Evolutionary conservation across 306 rosid genomes (phyloP).

Genomic region (Ammopiptanthus mongolicus): DNA sequence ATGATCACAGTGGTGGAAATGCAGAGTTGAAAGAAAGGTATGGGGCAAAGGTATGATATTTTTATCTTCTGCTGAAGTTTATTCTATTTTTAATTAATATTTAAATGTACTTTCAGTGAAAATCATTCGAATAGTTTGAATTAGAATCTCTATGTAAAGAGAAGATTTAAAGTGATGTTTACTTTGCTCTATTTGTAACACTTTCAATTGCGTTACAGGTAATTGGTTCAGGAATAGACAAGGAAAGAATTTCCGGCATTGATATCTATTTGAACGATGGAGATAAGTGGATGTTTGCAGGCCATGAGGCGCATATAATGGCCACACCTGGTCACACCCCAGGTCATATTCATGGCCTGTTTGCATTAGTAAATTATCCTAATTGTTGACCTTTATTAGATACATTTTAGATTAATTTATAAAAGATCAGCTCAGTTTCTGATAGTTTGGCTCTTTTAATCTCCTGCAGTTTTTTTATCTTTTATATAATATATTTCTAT

Average conservation of each 20-base stretch:
- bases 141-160: neutral
- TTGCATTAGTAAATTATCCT: conserved; percentile 1
- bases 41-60: conserved; percentile 53
- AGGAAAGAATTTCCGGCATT: conserved; percentile 77
- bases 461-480: neutral
- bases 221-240: conserved; percentile 81
- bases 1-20: conserved; percentile 92
- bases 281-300: conserved; percentile 99
- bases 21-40: conserved; percentile 83
- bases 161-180: neutral
- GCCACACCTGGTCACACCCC: conserved; percentile 94
- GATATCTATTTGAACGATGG: conserved; percentile 87
- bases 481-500: neutral
- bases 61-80: neutral
- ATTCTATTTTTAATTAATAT: neutral
- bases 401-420: neutral
- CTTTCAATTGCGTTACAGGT: conserved; percentile 45
- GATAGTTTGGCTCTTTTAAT: neutral
- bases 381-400: neutral
- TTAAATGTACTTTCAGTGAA: conserved; percentile 1
- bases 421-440: neutral
- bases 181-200: neutral
- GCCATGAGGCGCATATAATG: conserved; percentile 87
- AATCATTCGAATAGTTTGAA: neutral
- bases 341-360: conserved; percentile 46